Base-by-base conservation (phyloP, 768 basidiomycete species). In the Galerina marginata region DNA sequence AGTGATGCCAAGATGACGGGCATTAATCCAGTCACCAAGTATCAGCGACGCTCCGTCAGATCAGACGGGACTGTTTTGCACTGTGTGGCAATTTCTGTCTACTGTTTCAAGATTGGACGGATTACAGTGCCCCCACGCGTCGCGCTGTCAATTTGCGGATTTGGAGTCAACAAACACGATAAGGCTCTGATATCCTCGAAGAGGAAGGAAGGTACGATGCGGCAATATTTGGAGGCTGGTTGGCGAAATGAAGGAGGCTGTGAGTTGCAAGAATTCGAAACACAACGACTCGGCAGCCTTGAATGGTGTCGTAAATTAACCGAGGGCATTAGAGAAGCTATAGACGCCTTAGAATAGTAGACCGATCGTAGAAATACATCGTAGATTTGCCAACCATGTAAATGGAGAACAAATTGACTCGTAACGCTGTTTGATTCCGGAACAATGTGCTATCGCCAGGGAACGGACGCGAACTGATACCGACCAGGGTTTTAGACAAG, bases 191-290 rank as follows among this genome's bases (percentile, higher is more conserved):
- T 20, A 20, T 20, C 20, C 20, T 20, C 20, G 20, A 20, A 20
- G 20, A 20, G 26, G 25, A 11, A 49, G 7, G 48, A 11, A n/a
- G 48, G 48, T 10, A 49, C 16, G 7, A 3, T 49, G 26, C 16
- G 48, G 23, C 10, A 49, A 1, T 49, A 20, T 36, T n/a, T 49
- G 33, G 48, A 49, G 48, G 25, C 25, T 49, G 48, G 48, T 14
- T 49, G 48, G 48, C 48, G 48, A 36, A 11, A 49, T 49, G 48
- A 49, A 49, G 25, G 11, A 49, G 48, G 48, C 4, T 49, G 48
- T n/a, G 48, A 49, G 15, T 14, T 49, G 48, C 48, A n/a, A 25
- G 48, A 49, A 4, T 49, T 26, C 33, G 48, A 49, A 49, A 25
- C 16, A 10, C 48, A 29, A 49, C 23, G 48, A 49, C 48, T 26